A percentile compares a stretch with the other conserved stretches of the same genome.
Evolutionary conservation across 495 filamentous ascomycete genomes (phyloP).

Genomic region (Neurospora tetrasperma): DNA sequence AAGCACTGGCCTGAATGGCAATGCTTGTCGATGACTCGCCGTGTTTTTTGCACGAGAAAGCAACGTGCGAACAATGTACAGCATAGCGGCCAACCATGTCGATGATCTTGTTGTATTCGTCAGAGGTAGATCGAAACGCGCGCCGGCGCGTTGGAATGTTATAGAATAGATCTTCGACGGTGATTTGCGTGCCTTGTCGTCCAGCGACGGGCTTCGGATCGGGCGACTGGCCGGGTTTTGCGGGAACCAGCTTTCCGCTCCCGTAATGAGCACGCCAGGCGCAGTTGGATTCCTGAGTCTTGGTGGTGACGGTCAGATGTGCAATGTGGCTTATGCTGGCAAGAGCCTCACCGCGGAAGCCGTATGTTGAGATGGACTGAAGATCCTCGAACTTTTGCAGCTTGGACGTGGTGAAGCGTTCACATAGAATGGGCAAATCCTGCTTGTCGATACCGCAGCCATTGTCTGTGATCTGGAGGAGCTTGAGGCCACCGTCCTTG

Average conservation of each 20-base stretch:
- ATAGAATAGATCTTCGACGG: conserved; percentile 96
- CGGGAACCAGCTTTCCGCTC: conserved; percentile 69
- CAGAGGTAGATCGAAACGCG: conserved; percentile 83
- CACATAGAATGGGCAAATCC: conserved; percentile 87
- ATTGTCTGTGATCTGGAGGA: conserved; percentile 97
- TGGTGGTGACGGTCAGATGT: conserved; percentile 89
- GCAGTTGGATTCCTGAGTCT: conserved; percentile 78
- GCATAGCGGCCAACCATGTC: conserved; percentile 92
- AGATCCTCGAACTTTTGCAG: conserved; percentile 93
- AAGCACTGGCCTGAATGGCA: conserved; percentile 61
- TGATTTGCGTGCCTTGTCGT: conserved; percentile 91
- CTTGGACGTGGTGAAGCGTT: conserved; percentile 95
- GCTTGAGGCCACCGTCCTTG: conserved; percentile 93
- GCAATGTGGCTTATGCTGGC: conserved; percentile 99
- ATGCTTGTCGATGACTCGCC: conserved; percentile 78
- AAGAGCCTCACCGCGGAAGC: conserved; percentile 92
- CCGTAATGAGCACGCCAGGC: conserved; percentile 84
- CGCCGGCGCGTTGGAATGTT: conserved; percentile 81
- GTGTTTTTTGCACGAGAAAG: conserved; percentile 94
- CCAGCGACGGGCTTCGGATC: conserved; percentile 87
- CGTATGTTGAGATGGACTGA: conserved; percentile 84
- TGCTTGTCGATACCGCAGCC: conserved; percentile 92
- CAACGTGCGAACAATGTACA: conserved; percentile 84
- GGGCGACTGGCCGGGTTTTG: conserved; percentile 84
- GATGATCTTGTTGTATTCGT: conserved; percentile 97